A percentile compares a stretch with the other conserved stretches of the same genome.
Conservation (phyloP, 768 basidiomycete species). For the Hygrophoropsis aurantiaca region DNA sequence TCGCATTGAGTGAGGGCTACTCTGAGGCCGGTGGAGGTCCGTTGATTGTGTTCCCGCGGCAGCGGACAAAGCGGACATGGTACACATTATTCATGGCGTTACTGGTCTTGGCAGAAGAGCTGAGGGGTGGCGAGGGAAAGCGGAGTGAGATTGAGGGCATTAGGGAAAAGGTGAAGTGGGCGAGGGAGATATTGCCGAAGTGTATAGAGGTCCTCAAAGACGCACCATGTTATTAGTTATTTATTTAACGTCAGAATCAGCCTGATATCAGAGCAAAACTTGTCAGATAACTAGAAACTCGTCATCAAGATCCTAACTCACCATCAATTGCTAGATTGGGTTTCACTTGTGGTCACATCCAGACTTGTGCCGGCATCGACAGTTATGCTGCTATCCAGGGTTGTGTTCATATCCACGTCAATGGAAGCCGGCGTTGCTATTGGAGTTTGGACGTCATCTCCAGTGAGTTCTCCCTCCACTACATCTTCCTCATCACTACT, state of each 20-base stretch:
- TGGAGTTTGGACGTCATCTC: constrained; percentile 28
- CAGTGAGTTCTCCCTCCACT: constrained; percentile 34
- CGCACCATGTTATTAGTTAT: constrained; percentile 31
- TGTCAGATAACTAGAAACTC: no score
- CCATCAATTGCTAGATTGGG: no score
- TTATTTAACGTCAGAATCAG: no score
- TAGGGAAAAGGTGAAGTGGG: constrained; percentile 37
- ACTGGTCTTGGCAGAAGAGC: constrained; percentile 49
- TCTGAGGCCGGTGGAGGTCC: constrained; percentile 44
- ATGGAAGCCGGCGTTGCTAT: constrained; percentile 10
- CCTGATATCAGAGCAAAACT: no score
- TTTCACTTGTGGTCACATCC: no score
- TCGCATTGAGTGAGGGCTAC: constrained; percentile 64
- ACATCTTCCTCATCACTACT: constrained; percentile 39
- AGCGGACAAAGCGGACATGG: constrained; percentile 77
- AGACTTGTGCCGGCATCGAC: no score
- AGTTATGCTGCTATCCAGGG: not conserved
- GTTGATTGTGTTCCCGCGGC: constrained; percentile 58
- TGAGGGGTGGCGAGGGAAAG: constrained; percentile 12
- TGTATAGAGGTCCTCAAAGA: constrained; percentile 48
- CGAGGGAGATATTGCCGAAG: constrained; percentile 36
- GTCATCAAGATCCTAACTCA: no score
- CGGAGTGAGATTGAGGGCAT: constrained; percentile 16
- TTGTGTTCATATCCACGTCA: constrained; percentile 21
- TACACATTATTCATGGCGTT: constrained; percentile 67